Conservation (phyloP, 345 rosid genomes). For the Eutrema japonicum region DNA sequence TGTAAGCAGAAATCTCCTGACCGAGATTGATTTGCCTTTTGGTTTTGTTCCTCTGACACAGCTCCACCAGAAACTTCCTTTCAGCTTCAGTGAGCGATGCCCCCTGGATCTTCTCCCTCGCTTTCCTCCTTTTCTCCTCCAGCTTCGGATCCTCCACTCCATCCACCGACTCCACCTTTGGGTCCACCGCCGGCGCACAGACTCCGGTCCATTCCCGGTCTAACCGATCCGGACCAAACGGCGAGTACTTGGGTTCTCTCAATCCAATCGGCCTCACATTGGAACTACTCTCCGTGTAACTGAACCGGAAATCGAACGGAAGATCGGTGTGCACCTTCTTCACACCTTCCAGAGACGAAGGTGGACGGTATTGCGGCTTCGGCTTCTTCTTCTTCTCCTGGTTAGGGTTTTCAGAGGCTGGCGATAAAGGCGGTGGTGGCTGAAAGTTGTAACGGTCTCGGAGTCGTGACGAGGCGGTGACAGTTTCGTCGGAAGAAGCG, state of each 20-base stretch:
- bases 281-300: slow-evolving; percentile 84
- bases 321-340: slow-evolving; percentile 61
- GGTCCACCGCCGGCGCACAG: slow-evolving; percentile 78
- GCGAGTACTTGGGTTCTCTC: slow-evolving; percentile 94
- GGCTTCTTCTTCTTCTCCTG: slow-evolving; percentile 43
- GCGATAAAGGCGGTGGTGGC: slow-evolving; percentile 66
- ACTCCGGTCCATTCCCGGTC: slow-evolving; percentile 90
- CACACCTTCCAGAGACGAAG: slow-evolving; percentile 73
- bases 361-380: slow-evolving; percentile 82
- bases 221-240: slow-evolving; percentile 83
- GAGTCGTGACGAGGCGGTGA: slow-evolving; percentile 62
- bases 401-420: slow-evolving; percentile 44
- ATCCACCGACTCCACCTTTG: slow-evolving; percentile 63
- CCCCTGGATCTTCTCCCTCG: slow-evolving; percentile 72
- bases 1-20: too few species aligned
- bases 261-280: slow-evolving; percentile 79
- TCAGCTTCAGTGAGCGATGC: slow-evolving; percentile 68
- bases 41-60: slow-evolving; percentile 67
- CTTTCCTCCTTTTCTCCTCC: slow-evolving; percentile 70
- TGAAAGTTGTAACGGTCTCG: slow-evolving; percentile 66
- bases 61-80: slow-evolving; percentile 74
- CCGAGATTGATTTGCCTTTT: slow-evolving; percentile 75
- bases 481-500: slow-evolving; percentile 23
- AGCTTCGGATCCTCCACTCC: slow-evolving; percentile 65
- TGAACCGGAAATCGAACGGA: slow-evolving; percentile 85